Evolutionary conservation across 1,139 yeast genomes (phyloP).

Genomic region (Arxiozyma heterogenica): DNA sequence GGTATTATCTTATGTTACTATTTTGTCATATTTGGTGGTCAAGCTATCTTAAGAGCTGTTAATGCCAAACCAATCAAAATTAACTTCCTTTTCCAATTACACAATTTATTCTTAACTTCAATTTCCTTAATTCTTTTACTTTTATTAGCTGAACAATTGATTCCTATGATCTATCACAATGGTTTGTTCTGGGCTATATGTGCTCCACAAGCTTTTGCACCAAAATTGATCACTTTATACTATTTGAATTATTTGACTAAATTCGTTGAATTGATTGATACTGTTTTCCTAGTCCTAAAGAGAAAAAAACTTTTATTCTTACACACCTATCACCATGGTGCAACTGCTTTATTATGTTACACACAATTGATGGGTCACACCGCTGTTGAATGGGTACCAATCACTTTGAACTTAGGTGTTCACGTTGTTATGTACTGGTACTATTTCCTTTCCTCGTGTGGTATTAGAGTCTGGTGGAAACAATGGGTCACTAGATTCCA

Average conservation of each 20-base stretch:
- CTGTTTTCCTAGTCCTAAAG: constrained; percentile 83
- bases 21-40: constrained; percentile 77
- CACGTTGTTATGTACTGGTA: constrained; percentile 98
- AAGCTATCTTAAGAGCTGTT: constrained; percentile 42
- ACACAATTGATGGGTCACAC: constrained; percentile 88
- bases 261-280: constrained; percentile 79
- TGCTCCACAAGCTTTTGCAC: constrained; percentile 72
- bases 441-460: constrained; percentile 88
- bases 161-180: constrained; percentile 68
- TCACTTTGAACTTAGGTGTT: constrained; percentile 77
- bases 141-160: constrained; percentile 71
- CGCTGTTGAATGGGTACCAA: constrained; percentile 93
- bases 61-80: constrained; percentile 60
- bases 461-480: constrained; percentile 98
- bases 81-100: constrained; percentile 67
- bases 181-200: constrained; percentile 87
- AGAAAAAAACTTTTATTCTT: constrained; percentile 83
- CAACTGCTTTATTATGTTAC: constrained; percentile 91
- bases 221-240: constrained; percentile 73
- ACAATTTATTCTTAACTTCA: constrained; percentile 67
- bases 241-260: constrained; percentile 71
- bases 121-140: constrained; percentile 59
- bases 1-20: constrained; percentile 61
- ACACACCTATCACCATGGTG: constrained; percentile 98
- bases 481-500: constrained; percentile 98